Percentiles rank a stretch among this genome's conserved stretches.
Evolutionary conservation across 345 rosid species (phyloP).

Genomic region (Eucalyptus regnans): DNA sequence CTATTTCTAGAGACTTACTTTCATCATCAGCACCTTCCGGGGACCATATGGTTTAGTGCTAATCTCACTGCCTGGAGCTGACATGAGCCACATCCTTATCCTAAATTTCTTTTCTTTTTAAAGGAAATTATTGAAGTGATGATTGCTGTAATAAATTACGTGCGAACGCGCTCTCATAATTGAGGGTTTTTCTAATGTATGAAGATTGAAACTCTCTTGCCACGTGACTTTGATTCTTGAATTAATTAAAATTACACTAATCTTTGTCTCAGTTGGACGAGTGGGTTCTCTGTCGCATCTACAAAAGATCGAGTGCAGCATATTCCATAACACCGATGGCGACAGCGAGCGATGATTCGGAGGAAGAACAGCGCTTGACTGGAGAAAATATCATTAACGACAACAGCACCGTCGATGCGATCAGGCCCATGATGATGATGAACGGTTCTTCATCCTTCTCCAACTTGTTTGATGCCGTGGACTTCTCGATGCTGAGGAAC

Average conservation of each 20-base stretch:
- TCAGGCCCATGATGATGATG: slow-evolving; percentile 8
- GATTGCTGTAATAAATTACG: background rate
- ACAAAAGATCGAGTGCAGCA: slow-evolving; percentile 57
- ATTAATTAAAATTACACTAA: background rate
- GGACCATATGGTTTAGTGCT: background rate
- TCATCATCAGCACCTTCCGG: background rate
- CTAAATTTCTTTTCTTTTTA: background rate
- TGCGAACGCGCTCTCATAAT: background rate
- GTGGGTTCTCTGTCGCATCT: slow-evolving; percentile 94
- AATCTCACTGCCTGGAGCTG: background rate
- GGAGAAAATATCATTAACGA: slow-evolving; percentile 17
- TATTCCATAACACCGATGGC: slow-evolving; percentile 9
- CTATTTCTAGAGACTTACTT: background rate
- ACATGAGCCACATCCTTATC: background rate
- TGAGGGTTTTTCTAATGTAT: background rate
- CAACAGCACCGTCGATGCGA: slow-evolving; percentile 5
- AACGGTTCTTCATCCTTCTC: slow-evolving; percentile 46
- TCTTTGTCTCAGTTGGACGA: slow-evolving; percentile 47
- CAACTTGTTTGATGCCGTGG: slow-evolving; percentile 61
- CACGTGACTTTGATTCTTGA: background rate
- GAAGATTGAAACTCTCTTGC: background rate
- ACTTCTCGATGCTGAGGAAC: slow-evolving; percentile 40
- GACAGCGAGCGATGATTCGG: slow-evolving; percentile 45
- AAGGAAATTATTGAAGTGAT: background rate
- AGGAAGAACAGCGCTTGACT: slow-evolving; percentile 24